Conservation (phyloP, 495 filamentous ascomycete species). For the Parmelia sp. region DNA sequence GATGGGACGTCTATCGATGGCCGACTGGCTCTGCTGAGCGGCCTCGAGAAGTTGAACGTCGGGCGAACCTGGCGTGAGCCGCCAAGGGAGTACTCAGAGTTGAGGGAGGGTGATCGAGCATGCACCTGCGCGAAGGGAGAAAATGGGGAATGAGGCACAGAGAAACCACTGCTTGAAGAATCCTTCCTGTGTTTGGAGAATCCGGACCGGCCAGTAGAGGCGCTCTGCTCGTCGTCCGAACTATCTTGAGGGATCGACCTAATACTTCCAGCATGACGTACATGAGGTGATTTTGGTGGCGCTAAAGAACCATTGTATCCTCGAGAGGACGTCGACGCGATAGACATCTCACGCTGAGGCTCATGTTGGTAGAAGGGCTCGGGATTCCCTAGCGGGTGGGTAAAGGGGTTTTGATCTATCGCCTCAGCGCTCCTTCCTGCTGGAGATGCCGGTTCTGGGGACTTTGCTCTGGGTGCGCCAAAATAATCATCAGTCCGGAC, state of each 20-base stretch:
- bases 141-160: conserved; percentile 56
- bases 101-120: conserved; percentile 71
- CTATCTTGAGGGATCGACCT: conserved; percentile 52
- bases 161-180: conserved; percentile 59
- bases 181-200: conserved; percentile 52
- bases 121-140: conserved; percentile 50
- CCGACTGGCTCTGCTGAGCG: conserved; percentile 70
- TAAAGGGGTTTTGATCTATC: conserved; percentile 9
- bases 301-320: conserved; percentile 43
- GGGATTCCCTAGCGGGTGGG: conserved; percentile 6
- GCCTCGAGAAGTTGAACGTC: conserved; percentile 88
- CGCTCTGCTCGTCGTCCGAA: conserved; percentile 57
- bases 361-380: conserved; percentile 17
- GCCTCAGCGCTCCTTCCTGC: conserved; percentile 14
- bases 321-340: conserved; percentile 42
- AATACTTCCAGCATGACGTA: conserved; percentile 50
- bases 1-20: conserved; percentile 53
- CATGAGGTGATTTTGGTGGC: conserved; percentile 52
- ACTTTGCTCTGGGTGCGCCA: conserved; percentile 40
- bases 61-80: conserved; percentile 61
- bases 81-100: conserved; percentile 65
- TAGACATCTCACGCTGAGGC: conserved; percentile 37
- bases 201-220: conserved; percentile 46
- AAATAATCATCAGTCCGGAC: conserved; percentile 33
- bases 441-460: conserved; percentile 40